A percentile compares a stretch with the other conserved stretches of the same genome.
Evolutionary conservation across 495 filamentous ascomycete species (phyloP).

Genomic region (Hyaloscypha finlandica): DNA sequence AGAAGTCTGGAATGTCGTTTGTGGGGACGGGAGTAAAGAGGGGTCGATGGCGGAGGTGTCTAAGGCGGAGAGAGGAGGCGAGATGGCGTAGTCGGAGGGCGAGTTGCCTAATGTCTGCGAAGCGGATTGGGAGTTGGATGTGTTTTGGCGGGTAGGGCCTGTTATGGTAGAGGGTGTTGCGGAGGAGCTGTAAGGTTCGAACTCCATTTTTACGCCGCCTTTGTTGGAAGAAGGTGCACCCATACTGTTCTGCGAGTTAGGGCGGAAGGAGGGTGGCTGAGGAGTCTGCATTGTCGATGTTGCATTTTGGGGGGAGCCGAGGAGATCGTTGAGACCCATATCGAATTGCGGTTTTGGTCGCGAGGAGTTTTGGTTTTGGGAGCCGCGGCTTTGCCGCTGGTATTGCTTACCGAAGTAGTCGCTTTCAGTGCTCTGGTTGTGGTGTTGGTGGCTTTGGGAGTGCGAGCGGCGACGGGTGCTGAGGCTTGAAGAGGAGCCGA

Average conservation of each 20-base stretch:
- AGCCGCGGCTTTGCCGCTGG: constrained; percentile 21
- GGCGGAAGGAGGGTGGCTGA: neutral
- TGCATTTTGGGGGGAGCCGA: constrained; percentile 29
- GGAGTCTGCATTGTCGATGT: constrained; percentile 1
- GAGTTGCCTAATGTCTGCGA: constrained; percentile 17
- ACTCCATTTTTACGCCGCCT: constrained; percentile 21
- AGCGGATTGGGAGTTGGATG: constrained; percentile 13
- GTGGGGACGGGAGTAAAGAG: constrained; percentile 45
- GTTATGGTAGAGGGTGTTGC: constrained; percentile 1
- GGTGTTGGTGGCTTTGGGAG: constrained; percentile 21
- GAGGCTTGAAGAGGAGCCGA: constrained; percentile 51
- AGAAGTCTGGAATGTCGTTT: constrained; percentile 9
- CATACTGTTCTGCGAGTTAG: neutral
- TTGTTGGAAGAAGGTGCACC: neutral
- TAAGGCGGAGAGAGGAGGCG: constrained; percentile 33
- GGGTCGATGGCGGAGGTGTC: constrained; percentile 49
- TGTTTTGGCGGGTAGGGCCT: constrained; percentile 14
- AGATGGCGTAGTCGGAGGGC: constrained; percentile 28
- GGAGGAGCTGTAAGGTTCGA: constrained; percentile 14
- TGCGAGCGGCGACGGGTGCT: constrained; percentile 22
- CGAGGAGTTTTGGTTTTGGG: constrained; percentile 34
- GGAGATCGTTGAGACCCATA: constrained; percentile 62
- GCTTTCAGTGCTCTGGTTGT: constrained; percentile 10
- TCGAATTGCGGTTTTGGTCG: constrained; percentile 56
- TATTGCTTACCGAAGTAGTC: constrained; percentile 19